A percentile compares a stretch with the other conserved stretches of the same genome.
phyloP scores from a whole-genome alignment of 805 yeast species.

The Ogataea trehalophila region DNA sequence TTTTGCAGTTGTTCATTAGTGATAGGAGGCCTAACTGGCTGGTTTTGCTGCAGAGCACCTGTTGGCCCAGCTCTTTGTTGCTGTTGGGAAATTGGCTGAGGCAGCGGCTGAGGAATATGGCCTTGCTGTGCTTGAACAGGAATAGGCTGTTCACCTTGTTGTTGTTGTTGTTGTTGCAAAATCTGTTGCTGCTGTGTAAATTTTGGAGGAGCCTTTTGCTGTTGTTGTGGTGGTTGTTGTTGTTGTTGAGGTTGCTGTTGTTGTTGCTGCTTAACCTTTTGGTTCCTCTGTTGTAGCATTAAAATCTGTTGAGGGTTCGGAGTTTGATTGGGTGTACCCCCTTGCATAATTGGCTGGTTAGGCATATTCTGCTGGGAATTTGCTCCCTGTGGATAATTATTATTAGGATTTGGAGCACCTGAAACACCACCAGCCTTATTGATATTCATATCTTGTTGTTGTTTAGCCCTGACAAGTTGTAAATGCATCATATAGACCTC shows the following conservation, averaged over 20 bases:
- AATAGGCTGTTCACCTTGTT: conserved; percentile 1
- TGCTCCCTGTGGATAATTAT: conserved; percentile 11
- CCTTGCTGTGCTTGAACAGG: conserved; percentile 1
- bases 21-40: conserved; percentile 6
- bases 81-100: conserved; percentile 1
- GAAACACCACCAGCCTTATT: conserved; percentile 6
- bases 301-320: conserved; percentile 30
- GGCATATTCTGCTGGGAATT: conserved; percentile 5
- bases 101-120: conserved; percentile 6
- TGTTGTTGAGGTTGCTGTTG: conserved; percentile 11
- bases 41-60: conserved; percentile 5
- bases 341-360: conserved; percentile 7
- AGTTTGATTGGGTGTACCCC: conserved; percentile 8
- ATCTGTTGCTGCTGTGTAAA: conserved; percentile 1
- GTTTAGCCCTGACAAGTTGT: conserved; percentile 46
- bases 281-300: conserved; percentile 31
- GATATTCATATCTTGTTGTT: conserved; percentile 28
- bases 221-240: conserved; percentile 17
- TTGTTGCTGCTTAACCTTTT: conserved; percentile 25
- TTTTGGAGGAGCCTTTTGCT: conserved; percentile 8
- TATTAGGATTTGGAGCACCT: conserved; percentile 5
- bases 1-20: conserved; percentile 25
- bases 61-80: conserved; percentile 4
- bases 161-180: conserved; percentile 4
- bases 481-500: conserved; percentile 65